A percentile compares a stretch with the other conserved stretches of the same genome.
phyloP scores from a whole-genome alignment of 2,329 filamentous ascomycete genomes.

The Exophiala sp. region DNA sequence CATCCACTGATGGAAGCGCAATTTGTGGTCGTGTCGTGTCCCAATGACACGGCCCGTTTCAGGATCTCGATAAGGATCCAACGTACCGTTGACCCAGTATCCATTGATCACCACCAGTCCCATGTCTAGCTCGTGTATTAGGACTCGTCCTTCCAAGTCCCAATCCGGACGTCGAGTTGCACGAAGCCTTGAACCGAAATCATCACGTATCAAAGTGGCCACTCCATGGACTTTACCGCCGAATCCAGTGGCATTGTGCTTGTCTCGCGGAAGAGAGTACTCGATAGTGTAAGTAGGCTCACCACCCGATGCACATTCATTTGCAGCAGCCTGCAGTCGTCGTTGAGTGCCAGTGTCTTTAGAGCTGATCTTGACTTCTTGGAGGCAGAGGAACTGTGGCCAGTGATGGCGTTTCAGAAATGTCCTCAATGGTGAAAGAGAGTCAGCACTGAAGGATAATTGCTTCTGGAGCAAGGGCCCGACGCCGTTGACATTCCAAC shows the following conservation, averaged over 20 bases:
- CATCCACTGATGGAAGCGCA: constrained; percentile 46
- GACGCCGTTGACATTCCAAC: constrained; percentile 51
- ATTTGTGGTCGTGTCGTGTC: constrained; percentile 52
- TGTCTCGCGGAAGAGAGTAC: constrained; percentile 49
- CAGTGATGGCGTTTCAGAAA: constrained; percentile 46
- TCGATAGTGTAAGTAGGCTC: constrained; percentile 42
- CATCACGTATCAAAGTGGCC: constrained; percentile 47
- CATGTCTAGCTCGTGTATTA: constrained; percentile 33
- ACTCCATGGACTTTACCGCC: constrained; percentile 53
- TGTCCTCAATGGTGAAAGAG: constrained; percentile 32
- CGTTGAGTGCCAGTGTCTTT: constrained; percentile 39
- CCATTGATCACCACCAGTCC: constrained; percentile 45
- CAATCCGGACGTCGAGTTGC: constrained; percentile 44
- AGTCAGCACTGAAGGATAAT: constrained; percentile 34
- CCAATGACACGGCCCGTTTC: constrained; percentile 42
- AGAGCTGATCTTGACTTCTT: constrained; percentile 49
- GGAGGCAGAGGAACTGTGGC: constrained; percentile 46
- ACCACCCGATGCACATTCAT: constrained; percentile 20
- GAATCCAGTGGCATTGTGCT: constrained; percentile 49
- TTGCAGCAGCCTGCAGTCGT: constrained; percentile 39
- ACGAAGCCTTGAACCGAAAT: constrained; percentile 36
- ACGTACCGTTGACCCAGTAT: constrained; percentile 54
- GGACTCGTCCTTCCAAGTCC: constrained; percentile 52
- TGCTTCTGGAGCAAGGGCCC: constrained; percentile 40
- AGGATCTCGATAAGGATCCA: constrained; percentile 35